phyloP scores from a whole-genome alignment of 768 basidiomycete species.

The Naganishia friedmannii region DNA sequence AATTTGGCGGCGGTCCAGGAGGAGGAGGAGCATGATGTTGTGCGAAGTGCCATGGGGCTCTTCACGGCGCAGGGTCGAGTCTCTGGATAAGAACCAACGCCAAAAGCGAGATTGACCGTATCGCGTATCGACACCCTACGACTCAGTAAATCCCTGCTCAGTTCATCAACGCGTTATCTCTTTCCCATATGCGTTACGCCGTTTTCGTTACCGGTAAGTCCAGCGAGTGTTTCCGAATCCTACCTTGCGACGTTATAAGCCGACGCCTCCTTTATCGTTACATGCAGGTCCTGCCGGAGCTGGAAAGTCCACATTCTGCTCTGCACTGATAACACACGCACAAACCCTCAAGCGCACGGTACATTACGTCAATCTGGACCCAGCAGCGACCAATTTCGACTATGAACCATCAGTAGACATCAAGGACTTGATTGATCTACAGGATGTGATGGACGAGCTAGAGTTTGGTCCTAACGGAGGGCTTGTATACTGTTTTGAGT shows the following conservation, averaged over 20 bases:
- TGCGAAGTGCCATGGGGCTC: background rate
- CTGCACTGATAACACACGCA: constrained; percentile 83
- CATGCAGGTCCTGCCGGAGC: constrained; percentile 85
- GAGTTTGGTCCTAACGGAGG: constrained; percentile 96
- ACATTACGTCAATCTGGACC: constrained; percentile 95
- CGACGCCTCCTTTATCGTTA: background rate
- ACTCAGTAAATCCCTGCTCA: background rate
- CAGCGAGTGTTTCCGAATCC: background rate
- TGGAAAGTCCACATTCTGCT: constrained; percentile 92
- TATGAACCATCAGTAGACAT: constrained; percentile 92
- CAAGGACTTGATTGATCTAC: constrained; percentile 80
- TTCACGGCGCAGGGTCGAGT: background rate
- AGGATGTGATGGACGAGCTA: constrained; percentile 94
- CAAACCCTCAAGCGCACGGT: constrained; percentile 73
- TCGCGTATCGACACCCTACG: background rate
- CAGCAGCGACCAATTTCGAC: constrained; percentile 90
- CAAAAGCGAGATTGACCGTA: background rate
- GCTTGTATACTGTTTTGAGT: constrained; percentile 98
- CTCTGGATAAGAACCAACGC: background rate
- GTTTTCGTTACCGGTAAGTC: constrained; percentile 49
- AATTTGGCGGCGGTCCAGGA: constrained; percentile 17
- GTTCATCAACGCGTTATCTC: background rate
- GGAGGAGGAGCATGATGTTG: no score
- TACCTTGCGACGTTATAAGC: no score
- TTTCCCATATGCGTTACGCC: constrained; percentile 50